Evolutionary conservation across 163 green algal genomes (phyloP).

Genomic region (Picocystis sp.): DNA sequence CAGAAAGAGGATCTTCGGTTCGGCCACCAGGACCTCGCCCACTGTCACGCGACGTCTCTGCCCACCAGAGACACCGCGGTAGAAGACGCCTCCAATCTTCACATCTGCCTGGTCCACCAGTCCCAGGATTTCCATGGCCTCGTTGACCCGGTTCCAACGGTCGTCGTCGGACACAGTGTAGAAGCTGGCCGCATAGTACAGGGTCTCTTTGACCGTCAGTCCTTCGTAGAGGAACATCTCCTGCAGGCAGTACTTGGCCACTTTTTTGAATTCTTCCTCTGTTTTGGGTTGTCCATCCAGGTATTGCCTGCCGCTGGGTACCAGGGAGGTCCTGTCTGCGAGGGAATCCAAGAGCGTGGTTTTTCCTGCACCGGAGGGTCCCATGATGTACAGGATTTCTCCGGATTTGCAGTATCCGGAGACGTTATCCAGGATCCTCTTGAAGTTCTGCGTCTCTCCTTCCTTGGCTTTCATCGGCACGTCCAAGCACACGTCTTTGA

Average conservation of each 20-base stretch:
- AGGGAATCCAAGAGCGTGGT: constrained; percentile 33
- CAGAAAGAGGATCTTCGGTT: constrained; percentile 17
- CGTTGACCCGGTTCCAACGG: too few relatives aligned
- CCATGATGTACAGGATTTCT: constrained; percentile 30
- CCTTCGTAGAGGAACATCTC: constrained; percentile 33
- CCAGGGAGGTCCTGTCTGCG: constrained; percentile 11
- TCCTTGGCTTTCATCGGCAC: too few relatives aligned
- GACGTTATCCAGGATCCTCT: constrained; percentile 23
- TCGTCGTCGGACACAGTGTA: too few relatives aligned
- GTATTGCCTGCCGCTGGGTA: too few relatives aligned
- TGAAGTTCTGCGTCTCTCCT: too few relatives aligned
- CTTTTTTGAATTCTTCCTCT: constrained; percentile 24
- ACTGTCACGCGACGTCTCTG: constrained; percentile 41
- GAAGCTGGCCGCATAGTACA: constrained; percentile 24
- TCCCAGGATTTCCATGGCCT: too few relatives aligned
- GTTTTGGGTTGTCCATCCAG: constrained; percentile 18
- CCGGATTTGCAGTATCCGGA: constrained; percentile 15
- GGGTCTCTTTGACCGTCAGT: constrained; percentile 38
- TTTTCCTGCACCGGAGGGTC: constrained; percentile 27
- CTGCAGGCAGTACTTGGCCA: constrained; percentile 34
- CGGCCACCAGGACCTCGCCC: constrained; percentile 30
- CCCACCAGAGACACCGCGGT: constrained; percentile 29
- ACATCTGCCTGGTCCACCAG: too few relatives aligned
- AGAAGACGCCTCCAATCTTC: too few relatives aligned
- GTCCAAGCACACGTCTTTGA: too few relatives aligned